Evolutionary conservation across 345 rosid species (phyloP).

Genomic region (Populus euphratica): DNA sequence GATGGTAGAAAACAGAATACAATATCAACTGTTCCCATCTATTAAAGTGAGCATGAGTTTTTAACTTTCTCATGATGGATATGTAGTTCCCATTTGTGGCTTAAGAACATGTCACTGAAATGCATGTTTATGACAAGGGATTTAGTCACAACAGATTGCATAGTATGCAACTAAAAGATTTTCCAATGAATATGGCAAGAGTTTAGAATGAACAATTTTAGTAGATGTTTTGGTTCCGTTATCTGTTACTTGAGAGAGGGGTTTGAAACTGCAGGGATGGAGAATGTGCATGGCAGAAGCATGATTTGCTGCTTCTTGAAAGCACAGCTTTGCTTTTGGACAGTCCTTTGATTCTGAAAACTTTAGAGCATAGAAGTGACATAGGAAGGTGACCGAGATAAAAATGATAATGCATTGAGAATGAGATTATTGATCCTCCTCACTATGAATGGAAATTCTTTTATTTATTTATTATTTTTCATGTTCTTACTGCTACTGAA

Average conservation of each 20-base stretch:
- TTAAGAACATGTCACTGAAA: neutral
- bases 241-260: neutral
- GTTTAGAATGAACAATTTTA: neutral
- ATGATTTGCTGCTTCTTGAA: neutral
- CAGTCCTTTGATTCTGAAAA: neutral
- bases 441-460: neutral
- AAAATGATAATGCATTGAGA: neutral
- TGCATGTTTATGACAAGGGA: neutral
- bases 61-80: neutral
- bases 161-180: neutral
- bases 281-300: neutral
- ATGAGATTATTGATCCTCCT: neutral
- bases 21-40: neutral
- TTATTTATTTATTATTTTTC: neutral
- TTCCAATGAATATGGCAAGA: neutral
- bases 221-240: neutral
- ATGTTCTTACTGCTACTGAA: neutral
- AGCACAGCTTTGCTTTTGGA: neutral
- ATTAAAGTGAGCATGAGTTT: neutral
- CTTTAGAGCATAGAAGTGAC: neutral
- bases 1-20: neutral
- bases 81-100: neutral
- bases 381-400: neutral
- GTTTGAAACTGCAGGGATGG: neutral
- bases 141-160: neutral